Conservation (phyloP, 2,329 filamentous ascomycete genomes). For the Teratosphaeria gauchensis region DNA sequence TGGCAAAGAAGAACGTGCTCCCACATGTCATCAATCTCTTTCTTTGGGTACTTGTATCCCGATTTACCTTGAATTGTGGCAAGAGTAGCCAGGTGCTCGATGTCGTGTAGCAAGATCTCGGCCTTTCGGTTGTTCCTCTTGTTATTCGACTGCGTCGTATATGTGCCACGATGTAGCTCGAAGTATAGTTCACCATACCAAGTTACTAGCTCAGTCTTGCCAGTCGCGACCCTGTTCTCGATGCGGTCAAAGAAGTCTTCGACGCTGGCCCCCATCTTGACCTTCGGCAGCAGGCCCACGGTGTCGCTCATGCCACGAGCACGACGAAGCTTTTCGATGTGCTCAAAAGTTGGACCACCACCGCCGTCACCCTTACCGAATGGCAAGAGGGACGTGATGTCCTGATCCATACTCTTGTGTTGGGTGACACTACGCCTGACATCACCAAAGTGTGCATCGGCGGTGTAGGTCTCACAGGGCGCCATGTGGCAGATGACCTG, state of each 20-base stretch:
- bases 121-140: conserved; percentile 86
- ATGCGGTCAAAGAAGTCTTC: conserved; percentile 89
- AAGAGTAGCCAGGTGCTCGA: conserved; percentile 80
- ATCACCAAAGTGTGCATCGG: conserved; percentile 89
- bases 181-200: conserved; percentile 99
- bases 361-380: conserved; percentile 97
- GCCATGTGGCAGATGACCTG: conserved; percentile 98
- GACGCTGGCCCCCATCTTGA: conserved; percentile 81
- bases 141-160: conserved; percentile 92
- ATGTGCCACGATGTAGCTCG: conserved; percentile 91
- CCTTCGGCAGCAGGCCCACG: conserved; percentile 69
- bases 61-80: conserved; percentile 60
- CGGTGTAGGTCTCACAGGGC: conserved; percentile 89
- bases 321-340: conserved; percentile 86
- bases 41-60: conserved; percentile 80
- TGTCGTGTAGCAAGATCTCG: conserved; percentile 74
- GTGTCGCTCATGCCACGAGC: conserved; percentile 88
- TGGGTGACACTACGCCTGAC: conserved; percentile 79
- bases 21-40: conserved; percentile 94
- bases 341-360: conserved; percentile 86
- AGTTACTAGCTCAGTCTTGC: conserved; percentile 66
- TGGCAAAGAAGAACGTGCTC: conserved; percentile 84
- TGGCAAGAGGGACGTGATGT: conserved; percentile 79
- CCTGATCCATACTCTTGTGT: conserved; percentile 93
- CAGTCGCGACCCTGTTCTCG: conserved; percentile 59